Base-by-base conservation (phyloP, 2,329 filamentous ascomycete species). In the Penicillium sp. region DNA sequence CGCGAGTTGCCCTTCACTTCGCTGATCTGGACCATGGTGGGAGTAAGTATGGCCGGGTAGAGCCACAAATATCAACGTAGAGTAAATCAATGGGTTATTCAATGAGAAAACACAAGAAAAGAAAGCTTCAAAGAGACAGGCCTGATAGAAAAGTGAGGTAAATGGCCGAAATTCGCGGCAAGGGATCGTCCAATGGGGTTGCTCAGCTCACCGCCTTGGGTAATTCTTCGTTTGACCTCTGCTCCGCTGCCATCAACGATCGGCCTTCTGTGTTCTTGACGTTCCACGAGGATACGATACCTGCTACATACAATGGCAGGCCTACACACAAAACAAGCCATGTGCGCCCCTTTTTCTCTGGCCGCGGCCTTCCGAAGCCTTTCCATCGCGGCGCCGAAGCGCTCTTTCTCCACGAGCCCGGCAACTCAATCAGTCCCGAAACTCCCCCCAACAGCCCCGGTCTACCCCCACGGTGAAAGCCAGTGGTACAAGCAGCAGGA, bases 1-100 rank as follows among this genome's bases (percentile, higher is more conserved):
- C 94, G 92, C 79, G 87, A 87, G 78, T 91, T 93, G 79, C 89
- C 89, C 82, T 96, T 96, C 70, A 96, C 90, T 79, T 96, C 92
- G 80, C 89, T 95, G 77, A 94, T 92, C 75, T 92, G 88, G 67
- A 93, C 89, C 89, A 92, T 93, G 60, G 55, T 72, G 55, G 50
- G 63, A 58, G 61, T 55, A 56, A 54, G 57, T 62, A 62, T 53
- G 63, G 63, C 66, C 62, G 67, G 55, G 45, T 41, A 56, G 57
- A 67, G 66, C 60, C 62, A 64, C 54, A 36, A 14, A 29, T 50
- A 27, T 43, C 39, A 44, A 43, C 50, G 24, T 21, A 29, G 31
- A 41, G 32, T 16, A 13, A 38, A 24, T 56, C 58, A 55, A 56
- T 50, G 22, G 41, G 36, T 22, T 11, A 21, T 22, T 18, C 14